These are phyloP conservation scores for Nevesoporus exiguus DNA, from an alignment of 768 basidiomycete species.

Conservation along the genomic window DNA sequence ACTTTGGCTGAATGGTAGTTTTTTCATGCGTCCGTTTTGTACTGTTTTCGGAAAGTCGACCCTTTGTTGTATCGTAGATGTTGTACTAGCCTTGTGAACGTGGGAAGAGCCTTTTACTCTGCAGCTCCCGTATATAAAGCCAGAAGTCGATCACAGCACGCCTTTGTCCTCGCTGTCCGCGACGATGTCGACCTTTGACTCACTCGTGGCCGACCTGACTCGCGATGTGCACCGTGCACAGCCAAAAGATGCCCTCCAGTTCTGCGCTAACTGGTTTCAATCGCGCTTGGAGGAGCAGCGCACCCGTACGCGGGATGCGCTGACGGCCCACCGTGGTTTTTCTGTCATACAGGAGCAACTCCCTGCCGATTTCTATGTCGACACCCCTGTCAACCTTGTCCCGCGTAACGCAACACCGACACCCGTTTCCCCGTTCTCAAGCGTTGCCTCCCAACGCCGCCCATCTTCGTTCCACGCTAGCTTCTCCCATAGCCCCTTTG, in stretches of 20 bases:
- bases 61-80: background rate
- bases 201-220: constrained; percentile 79
- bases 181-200: constrained; percentile 69
- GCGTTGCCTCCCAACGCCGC: constrained; percentile 43
- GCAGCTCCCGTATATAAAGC: constrained; percentile 3
- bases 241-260: constrained; percentile 89
- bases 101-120: constrained; percentile 22
- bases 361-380: constrained; percentile 57
- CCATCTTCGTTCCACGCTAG: constrained; percentile 51
- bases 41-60: constrained; percentile 5
- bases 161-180: constrained; percentile 7
- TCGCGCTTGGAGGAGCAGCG: constrained; percentile 82
- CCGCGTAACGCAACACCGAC: constrained; percentile 35
- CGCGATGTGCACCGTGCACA: constrained; percentile 83
- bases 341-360: constrained; percentile 50
- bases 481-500: constrained; percentile 68
- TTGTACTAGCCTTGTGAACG: constrained; percentile 15
- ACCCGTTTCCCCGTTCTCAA: constrained; percentile 56
- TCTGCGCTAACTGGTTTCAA: constrained; percentile 94
- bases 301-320: constrained; percentile 61
- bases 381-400: constrained; percentile 41
- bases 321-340: constrained; percentile 45
- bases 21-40: constrained; percentile 9
- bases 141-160: background rate
- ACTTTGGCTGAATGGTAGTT: background rate